Conservation (phyloP, 2,329 filamentous ascomycete species). For the Colletotrichum tropicicola region DNA sequence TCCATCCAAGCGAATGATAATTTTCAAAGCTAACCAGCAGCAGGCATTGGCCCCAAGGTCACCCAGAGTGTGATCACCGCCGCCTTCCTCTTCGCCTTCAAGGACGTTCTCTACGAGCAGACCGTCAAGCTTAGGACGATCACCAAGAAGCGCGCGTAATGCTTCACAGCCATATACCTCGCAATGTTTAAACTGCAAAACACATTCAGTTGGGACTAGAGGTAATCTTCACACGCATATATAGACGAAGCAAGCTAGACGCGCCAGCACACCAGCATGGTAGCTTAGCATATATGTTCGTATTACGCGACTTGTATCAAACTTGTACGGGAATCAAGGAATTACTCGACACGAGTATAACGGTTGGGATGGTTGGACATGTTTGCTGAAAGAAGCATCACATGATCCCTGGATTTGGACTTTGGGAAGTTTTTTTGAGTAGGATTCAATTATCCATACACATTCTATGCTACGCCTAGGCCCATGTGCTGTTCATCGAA, state of each 20-base stretch:
- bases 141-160: slow-evolving; percentile 45
- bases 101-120: slow-evolving; percentile 92
- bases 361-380: background rate
- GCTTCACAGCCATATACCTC: background rate
- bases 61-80: slow-evolving; percentile 97
- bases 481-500: background rate
- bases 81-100: slow-evolving; percentile 96
- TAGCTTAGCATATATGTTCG: slow-evolving; percentile 10
- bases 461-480: slow-evolving; percentile 1
- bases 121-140: slow-evolving; percentile 71
- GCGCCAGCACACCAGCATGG: background rate
- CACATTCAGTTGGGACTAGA: background rate
- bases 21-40: slow-evolving; percentile 26
- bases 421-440: background rate
- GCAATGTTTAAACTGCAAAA: slow-evolving; percentile 35
- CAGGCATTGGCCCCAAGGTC: slow-evolving; percentile 95
- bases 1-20: background rate
- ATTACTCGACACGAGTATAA: slow-evolving; percentile 1
- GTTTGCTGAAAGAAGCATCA: background rate
- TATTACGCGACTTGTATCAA: slow-evolving; percentile 11
- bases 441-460: slow-evolving; percentile 2
- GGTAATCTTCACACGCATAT: slow-evolving; percentile 6
- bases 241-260: slow-evolving; percentile 22
- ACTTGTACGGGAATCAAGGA: slow-evolving; percentile 2
- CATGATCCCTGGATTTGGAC: no score